phyloP scores from a whole-genome alignment of 2,329 filamentous ascomycete species.

The Diatrype stigma region DNA sequence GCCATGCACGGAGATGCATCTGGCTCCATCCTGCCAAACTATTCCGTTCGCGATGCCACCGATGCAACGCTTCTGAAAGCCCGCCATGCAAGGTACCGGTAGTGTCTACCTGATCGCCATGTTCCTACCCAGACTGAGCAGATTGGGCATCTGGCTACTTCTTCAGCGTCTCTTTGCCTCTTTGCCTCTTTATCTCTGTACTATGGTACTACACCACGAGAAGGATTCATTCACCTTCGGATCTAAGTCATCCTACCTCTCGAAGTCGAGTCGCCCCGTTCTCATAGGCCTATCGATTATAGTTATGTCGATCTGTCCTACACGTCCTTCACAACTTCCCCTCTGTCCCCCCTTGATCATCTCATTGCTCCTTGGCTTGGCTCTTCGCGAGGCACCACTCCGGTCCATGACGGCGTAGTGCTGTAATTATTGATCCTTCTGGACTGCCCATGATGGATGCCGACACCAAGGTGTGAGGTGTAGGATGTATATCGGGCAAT shows the following conservation, averaged over 20 bases:
- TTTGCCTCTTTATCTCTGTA: not conserved
- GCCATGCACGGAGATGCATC: not conserved
- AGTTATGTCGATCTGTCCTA: too few relatives aligned
- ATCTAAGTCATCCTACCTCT: not conserved
- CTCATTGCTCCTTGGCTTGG: not conserved
- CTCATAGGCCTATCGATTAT: too few relatives aligned
- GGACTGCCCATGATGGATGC: not conserved
- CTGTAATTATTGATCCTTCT: not conserved
- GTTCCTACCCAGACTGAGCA: too few relatives aligned
- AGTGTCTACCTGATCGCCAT: not conserved
- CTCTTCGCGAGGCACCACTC: not conserved
- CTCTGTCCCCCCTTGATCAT: not conserved
- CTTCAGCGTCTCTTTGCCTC: not conserved
- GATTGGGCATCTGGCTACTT: too few relatives aligned
- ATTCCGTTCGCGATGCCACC: not conserved
- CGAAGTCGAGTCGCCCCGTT: not conserved
- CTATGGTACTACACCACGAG: too few relatives aligned
- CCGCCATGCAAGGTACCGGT: not conserved
- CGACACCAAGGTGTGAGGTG: not conserved
- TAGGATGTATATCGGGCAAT: too few relatives aligned
- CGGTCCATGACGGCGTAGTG: not conserved
- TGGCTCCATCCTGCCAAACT: not conserved
- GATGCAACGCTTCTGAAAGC: not conserved
- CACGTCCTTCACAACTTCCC: not conserved
- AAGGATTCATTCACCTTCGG: not conserved